These are phyloP conservation scores for Cordyceps tenuipes DNA, from an alignment of 2,329 filamentous ascomycete genomes.

Conservation along the genomic window DNA sequence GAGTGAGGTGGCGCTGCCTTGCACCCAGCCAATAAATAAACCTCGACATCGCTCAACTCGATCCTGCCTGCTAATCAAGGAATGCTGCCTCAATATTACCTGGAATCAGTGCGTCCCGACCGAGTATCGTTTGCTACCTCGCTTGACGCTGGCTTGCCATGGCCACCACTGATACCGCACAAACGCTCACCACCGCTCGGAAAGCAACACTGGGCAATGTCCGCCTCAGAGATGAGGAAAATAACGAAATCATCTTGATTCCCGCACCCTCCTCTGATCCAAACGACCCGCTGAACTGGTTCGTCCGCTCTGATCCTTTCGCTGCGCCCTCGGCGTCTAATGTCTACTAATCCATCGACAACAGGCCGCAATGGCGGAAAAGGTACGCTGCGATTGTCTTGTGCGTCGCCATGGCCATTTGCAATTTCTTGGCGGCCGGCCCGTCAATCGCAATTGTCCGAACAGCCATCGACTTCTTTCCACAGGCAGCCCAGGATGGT, in stretches of 20 bases:
- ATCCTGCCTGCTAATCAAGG: not conserved
- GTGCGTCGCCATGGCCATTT: constrained; percentile 45
- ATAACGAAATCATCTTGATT: constrained; percentile 40
- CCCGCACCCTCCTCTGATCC: constrained; percentile 37
- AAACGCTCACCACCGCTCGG: not conserved
- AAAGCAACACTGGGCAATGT: constrained; percentile 32
- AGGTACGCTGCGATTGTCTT: constrained; percentile 42
- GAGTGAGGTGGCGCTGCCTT: not conserved
- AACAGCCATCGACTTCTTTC: constrained; percentile 40
- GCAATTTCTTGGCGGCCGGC: constrained; percentile 49
- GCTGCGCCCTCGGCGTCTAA: not conserved
- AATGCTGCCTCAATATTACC: not conserved
- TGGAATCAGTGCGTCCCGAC: not conserved
- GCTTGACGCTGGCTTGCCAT: not conserved
- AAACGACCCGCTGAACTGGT: constrained; percentile 42
- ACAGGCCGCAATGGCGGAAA: constrained; percentile 37
- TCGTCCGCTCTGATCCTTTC: constrained; percentile 14
- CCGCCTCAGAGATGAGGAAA: constrained; percentile 32
- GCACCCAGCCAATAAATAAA: not conserved
- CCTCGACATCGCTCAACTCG: not conserved
- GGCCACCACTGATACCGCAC: not conserved
- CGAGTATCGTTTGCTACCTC: not conserved
- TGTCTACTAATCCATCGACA: constrained; percentile 6
- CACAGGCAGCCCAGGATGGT: constrained; percentile 21
- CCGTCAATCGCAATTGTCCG: constrained; percentile 42